Conservation (phyloP, 345 rosid genomes). For the Dovyalis caffra region DNA sequence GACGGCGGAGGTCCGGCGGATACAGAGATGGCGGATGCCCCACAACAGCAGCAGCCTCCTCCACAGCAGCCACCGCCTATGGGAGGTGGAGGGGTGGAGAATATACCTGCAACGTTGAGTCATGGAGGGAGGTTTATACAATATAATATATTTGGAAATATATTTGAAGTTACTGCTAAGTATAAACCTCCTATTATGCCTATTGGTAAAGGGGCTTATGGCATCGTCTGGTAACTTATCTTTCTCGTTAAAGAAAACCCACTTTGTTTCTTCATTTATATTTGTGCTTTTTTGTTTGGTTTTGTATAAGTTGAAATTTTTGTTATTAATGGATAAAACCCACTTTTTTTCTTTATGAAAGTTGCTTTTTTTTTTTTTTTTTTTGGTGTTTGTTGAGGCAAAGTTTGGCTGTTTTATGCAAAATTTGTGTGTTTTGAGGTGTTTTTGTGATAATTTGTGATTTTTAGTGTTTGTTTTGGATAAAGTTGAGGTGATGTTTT, state of each 20-base stretch:
- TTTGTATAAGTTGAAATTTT: background rate
- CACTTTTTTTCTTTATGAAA: background rate
- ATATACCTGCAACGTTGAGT: slow-evolving; percentile 79
- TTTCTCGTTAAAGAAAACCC: background rate
- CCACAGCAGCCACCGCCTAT: slow-evolving; percentile 23
- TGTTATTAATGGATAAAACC: background rate
- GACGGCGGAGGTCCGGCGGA: slow-evolving; percentile 32
- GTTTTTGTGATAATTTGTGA: background rate
- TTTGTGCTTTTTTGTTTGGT: background rate
- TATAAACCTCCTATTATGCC: slow-evolving; percentile 98
- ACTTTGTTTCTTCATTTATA: background rate
- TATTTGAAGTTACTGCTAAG: slow-evolving; percentile 96
- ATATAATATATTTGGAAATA: slow-evolving; percentile 92
- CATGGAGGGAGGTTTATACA: slow-evolving; percentile 96
- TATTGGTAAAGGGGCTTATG: slow-evolving; percentile 98
- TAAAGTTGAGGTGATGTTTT: background rate
- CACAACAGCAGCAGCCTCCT: slow-evolving; percentile 26
- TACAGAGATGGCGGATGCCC: slow-evolving; percentile 77
- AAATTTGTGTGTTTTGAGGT: background rate
- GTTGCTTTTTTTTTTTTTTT: background rate
- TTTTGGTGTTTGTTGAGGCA: background rate
- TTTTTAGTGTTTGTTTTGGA: background rate
- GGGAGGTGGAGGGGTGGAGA: slow-evolving; percentile 51
- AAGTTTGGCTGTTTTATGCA: background rate
- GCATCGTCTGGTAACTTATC: slow-evolving; percentile 81